Percentiles rank a stretch among this genome's conserved stretches.
Conservation (phyloP, 2,329 filamentous ascomycete genomes). For the Alternaria gansuensis region DNA sequence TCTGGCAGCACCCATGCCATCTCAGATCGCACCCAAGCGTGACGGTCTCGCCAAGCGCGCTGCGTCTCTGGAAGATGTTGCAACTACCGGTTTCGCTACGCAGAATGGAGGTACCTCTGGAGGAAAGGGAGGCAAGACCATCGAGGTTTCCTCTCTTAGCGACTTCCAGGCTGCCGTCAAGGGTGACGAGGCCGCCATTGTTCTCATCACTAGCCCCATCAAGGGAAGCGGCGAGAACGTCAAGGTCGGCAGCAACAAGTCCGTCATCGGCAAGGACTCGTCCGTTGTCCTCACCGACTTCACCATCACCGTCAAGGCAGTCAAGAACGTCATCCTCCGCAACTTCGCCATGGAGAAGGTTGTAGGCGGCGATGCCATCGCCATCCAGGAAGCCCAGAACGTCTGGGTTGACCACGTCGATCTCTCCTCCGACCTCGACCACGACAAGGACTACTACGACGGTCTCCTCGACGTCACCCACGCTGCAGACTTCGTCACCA, state of each 20-base stretch:
- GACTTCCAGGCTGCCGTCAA: conserved; percentile 58
- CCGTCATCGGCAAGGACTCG: conserved; percentile 61
- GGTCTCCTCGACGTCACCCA: conserved; percentile 72
- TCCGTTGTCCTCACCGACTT: conserved; percentile 58
- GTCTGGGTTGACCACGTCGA: conserved; percentile 75
- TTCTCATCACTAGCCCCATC: conserved; percentile 59
- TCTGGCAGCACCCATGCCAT: conserved; percentile 47
- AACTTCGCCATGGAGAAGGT: conserved; percentile 65
- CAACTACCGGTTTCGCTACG: conserved; percentile 47
- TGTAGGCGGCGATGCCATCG: conserved; percentile 62
- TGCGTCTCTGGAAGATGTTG: conserved; percentile 39
- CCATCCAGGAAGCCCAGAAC: conserved; percentile 59
- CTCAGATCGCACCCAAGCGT: conserved; percentile 31
- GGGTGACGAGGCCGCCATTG: conserved; percentile 56
- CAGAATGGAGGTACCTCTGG: conserved; percentile 52
- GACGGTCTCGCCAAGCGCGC: conserved; percentile 39
- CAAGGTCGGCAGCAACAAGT: conserved; percentile 61
- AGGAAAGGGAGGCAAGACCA: conserved; percentile 49
- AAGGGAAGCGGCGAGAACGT: conserved; percentile 53
- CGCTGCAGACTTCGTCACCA: conserved; percentile 68
- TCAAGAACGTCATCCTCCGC: conserved; percentile 65
- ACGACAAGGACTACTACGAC: conserved; percentile 75
- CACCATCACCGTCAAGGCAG: conserved; percentile 59
- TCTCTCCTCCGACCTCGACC: conserved; percentile 65
- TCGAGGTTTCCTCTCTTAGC: conserved; percentile 48